These are phyloP conservation scores for Mucuna pruriens DNA, from an alignment of 306 rosid genomes.

Conservation along the genomic window DNA sequence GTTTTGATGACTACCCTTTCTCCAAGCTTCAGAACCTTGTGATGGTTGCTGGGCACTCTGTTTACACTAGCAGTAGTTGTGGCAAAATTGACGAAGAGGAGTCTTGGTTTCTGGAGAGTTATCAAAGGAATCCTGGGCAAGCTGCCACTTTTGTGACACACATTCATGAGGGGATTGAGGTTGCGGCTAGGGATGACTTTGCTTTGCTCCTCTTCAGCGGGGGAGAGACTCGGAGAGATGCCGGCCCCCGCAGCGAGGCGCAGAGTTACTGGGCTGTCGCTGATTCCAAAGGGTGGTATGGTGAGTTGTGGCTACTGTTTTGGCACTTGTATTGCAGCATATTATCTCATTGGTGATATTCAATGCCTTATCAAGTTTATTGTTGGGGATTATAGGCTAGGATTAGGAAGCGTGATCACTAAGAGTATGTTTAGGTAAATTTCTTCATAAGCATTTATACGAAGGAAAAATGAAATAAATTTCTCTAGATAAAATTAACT, in stretches of 20 bases:
- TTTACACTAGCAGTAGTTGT: slow-evolving; percentile 80
- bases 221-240: slow-evolving; percentile 89
- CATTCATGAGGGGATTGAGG: slow-evolving; percentile 65
- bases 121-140: slow-evolving; percentile 92
- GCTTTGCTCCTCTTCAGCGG: slow-evolving; percentile 91
- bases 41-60: slow-evolving; percentile 96
- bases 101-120: slow-evolving; percentile 92
- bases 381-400: not conserved
- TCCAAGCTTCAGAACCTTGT: slow-evolving; percentile 73
- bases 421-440: no score
- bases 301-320: slow-evolving; percentile 49
- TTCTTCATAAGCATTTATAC: no score
- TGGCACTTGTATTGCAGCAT: not conserved
- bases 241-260: slow-evolving; percentile 95
- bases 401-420: no score
- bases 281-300: slow-evolving; percentile 84
- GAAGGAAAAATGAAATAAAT: no score
- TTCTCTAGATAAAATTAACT: no score
- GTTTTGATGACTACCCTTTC: slow-evolving; percentile 57
- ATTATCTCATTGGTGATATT: slow-evolving; percentile 3
- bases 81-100: slow-evolving; percentile 84
- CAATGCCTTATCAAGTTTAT: not conserved
- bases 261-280: slow-evolving; percentile 98
- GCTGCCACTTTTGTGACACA: slow-evolving; percentile 84
- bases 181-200: slow-evolving; percentile 59